Conservation (phyloP, 306 rosid genomes). For the Ormosia semicastrata region DNA sequence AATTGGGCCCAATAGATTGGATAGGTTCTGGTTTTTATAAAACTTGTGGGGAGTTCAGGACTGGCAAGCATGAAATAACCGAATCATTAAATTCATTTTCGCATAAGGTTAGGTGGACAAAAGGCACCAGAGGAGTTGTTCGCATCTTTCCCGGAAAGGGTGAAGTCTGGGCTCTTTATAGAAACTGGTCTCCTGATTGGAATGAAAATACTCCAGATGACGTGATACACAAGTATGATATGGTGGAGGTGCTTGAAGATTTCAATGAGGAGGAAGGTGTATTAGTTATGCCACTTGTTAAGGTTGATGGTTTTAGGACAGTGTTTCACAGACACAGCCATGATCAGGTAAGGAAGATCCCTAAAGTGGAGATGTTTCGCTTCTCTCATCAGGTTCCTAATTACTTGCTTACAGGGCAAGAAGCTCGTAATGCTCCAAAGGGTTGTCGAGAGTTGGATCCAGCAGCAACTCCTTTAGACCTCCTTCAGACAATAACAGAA, state of each 20-base stretch:
- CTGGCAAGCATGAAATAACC: conserved; percentile 65
- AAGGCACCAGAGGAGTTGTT: conserved; percentile 71
- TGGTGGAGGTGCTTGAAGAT: conserved; percentile 87
- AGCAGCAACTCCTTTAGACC: conserved; percentile 72
- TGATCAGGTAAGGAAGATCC: conserved; percentile 56
- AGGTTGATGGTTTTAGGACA: conserved; percentile 78
- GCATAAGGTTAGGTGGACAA: conserved; percentile 81
- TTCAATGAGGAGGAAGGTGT: conserved; percentile 64
- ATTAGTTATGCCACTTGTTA: conserved; percentile 62
- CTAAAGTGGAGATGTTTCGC: conserved; percentile 72
- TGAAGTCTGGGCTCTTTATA: conserved; percentile 92
- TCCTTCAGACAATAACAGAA: conserved; percentile 45
- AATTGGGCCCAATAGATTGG: conserved; percentile 93
- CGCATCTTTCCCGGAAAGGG: conserved; percentile 80
- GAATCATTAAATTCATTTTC: conserved; percentile 81
- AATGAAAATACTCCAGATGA: conserved; percentile 66
- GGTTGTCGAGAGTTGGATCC: conserved; percentile 82
- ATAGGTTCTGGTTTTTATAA: conserved; percentile 79
- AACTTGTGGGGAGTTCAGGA: conserved; percentile 90
- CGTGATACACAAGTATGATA: conserved; percentile 82
- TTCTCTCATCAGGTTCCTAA: no score
- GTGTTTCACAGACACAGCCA: conserved; percentile 63
- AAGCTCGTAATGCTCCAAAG: conserved; percentile 58
- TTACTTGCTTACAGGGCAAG: conserved; percentile 65
- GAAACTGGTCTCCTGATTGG: conserved; percentile 89